Conservation (phyloP, 768 basidiomycete genomes). For the Amanita polypyramis region DNA sequence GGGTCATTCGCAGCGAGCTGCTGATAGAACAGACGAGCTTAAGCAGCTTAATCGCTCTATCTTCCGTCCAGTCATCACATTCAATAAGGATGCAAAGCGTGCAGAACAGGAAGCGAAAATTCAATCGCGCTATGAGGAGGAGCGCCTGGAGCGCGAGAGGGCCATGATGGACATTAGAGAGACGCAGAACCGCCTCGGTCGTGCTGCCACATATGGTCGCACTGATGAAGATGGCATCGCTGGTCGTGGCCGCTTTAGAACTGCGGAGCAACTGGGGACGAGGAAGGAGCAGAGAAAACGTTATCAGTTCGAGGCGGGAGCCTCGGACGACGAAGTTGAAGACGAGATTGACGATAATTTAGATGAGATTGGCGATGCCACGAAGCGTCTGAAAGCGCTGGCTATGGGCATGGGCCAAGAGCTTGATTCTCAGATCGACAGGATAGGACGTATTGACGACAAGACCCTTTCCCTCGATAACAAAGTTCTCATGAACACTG, state of each 20-base stretch:
- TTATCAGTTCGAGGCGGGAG: constrained; percentile 87
- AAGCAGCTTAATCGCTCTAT: constrained; percentile 93
- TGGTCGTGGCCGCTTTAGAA: constrained; percentile 32
- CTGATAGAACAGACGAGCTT: constrained; percentile 88
- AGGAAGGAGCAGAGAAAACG: constrained; percentile 67
- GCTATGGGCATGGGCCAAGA: constrained; percentile 82
- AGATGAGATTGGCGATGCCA: constrained; percentile 71
- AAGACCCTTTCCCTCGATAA: constrained; percentile 73
- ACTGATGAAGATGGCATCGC: constrained; percentile 34
- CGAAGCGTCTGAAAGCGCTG: constrained; percentile 69
- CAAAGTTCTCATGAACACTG: constrained; percentile 72
- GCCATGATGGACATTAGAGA: constrained; percentile 81
- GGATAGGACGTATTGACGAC: constrained; percentile 66
- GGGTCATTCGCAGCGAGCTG: constrained; percentile 78
- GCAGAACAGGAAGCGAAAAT: constrained; percentile 79
- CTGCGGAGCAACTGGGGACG: constrained; percentile 39
- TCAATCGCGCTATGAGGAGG: constrained; percentile 78
- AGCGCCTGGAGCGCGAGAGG: constrained; percentile 74
- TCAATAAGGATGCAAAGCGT: constrained; percentile 90
- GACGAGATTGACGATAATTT: constrained; percentile 91
- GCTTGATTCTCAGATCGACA: constrained; percentile 74
- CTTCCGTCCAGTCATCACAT: constrained; percentile 85
- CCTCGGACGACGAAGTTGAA: constrained; percentile 89
- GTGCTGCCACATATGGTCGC: constrained; percentile 54
- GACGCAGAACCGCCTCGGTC: constrained; percentile 76